Evolutionary conservation across 345 rosid genomes (phyloP).

Genomic region (Rhodomyrtus tomentosa): DNA sequence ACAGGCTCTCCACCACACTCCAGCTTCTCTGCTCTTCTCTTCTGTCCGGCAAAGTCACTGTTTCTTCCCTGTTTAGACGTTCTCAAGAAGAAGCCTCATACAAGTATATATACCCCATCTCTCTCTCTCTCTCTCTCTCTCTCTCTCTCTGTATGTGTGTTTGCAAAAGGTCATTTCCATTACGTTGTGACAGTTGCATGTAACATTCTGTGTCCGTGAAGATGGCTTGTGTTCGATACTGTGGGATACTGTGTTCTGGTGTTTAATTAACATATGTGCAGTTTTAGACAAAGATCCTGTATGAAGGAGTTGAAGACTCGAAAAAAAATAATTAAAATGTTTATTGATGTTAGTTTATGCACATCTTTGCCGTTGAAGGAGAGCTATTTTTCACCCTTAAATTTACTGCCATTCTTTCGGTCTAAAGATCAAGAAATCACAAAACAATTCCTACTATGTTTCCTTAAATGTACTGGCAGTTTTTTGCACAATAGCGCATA

Average conservation of each 20-base stretch:
- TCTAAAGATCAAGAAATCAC: neutral
- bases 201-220: neutral
- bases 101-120: neutral
- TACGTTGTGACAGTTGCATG: neutral
- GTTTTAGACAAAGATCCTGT: neutral
- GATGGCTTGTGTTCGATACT: neutral
- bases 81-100: neutral
- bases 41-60: neutral
- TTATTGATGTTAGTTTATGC: neutral
- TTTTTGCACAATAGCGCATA: neutral
- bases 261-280: neutral
- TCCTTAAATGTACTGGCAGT: neutral
- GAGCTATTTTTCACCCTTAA: neutral
- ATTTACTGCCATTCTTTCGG: neutral
- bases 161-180: neutral
- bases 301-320: neutral
- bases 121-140: neutral
- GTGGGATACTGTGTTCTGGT: neutral
- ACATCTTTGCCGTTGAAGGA: neutral
- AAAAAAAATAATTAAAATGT: neutral
- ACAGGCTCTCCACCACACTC: neutral
- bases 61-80: neutral
- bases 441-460: neutral
- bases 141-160: neutral
- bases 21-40: neutral